Evolutionary conservation across 805 yeast genomes (phyloP).

Genomic region (Cyberlindnera japonica): DNA sequence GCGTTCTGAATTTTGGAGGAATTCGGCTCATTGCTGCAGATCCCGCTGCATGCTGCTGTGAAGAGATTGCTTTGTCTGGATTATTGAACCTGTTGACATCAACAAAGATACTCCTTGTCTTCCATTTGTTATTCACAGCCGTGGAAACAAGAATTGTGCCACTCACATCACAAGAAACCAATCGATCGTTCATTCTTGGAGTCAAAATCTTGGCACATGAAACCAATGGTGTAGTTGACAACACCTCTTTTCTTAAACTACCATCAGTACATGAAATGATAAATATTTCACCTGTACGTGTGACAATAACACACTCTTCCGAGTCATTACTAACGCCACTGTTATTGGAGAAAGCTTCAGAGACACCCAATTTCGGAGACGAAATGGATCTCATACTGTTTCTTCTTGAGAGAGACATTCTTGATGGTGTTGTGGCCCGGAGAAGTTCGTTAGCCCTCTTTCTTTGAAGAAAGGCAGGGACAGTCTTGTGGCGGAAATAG

Average conservation of each 20-base stretch:
- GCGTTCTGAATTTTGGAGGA: background rate
- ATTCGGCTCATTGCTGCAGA: background rate
- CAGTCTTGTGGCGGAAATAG: constrained; percentile 55
- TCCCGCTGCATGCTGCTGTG: background rate
- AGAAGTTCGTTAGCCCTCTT: constrained; percentile 26
- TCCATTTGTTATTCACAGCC: constrained; percentile 60
- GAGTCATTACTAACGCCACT: constrained; percentile 18
- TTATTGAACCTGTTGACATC: constrained; percentile 36
- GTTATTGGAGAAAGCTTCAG: constrained; percentile 23
- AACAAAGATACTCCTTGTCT: constrained; percentile 46
- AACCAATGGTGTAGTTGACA: constrained; percentile 36
- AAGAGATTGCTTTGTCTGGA: constrained; percentile 10
- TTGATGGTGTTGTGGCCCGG: constrained; percentile 7
- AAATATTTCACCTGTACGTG: constrained; percentile 47
- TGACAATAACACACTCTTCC: constrained; percentile 47
- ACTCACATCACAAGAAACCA: constrained; percentile 50
- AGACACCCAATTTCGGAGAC: constrained; percentile 24
- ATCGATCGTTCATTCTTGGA: constrained; percentile 71
- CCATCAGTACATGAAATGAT: constrained; percentile 51
- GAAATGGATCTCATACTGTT: constrained; percentile 28
- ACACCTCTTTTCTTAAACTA: constrained; percentile 30
- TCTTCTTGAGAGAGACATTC: constrained; percentile 30
- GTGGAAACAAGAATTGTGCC: constrained; percentile 59
- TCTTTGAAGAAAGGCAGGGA: constrained; percentile 39
- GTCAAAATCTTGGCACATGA: constrained; percentile 57